phyloP scores from a whole-genome alignment of 768 basidiomycete species.

The Leucosporidium creatinivorum region DNA sequence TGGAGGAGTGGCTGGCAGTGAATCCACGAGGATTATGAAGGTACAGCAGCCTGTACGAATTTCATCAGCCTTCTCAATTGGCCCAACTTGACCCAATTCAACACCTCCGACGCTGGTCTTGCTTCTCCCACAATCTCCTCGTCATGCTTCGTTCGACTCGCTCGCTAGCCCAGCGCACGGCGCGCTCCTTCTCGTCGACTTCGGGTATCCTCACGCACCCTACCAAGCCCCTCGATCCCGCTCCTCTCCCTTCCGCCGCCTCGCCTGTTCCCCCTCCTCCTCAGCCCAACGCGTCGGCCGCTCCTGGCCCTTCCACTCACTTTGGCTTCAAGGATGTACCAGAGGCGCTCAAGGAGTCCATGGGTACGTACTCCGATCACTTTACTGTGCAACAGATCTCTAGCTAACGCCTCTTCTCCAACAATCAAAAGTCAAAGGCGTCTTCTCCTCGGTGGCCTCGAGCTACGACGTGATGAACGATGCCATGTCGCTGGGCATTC shows the following conservation, averaged over 20 bases:
- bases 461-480: slow-evolving; percentile 99
- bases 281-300: not conserved
- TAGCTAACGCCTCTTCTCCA: not conserved
- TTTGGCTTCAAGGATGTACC: slow-evolving; percentile 90
- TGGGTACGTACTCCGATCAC: slow-evolving; percentile 43
- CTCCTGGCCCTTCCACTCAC: slow-evolving; percentile 49
- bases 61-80: too few species aligned
- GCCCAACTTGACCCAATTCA: too few species aligned
- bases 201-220: not conserved
- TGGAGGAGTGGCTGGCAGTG: too few species aligned
- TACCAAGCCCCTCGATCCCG: slow-evolving; percentile 14
- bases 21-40: too few species aligned
- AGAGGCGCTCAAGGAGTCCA: slow-evolving; percentile 73
- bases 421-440: slow-evolving; percentile 60
- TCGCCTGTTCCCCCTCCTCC: not conserved
- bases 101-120: too few species aligned
- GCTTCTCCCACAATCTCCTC: not conserved
- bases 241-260: not conserved
- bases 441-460: slow-evolving; percentile 92
- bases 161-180: not conserved
- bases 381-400: not conserved
- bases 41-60: too few species aligned
- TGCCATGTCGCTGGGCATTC: slow-evolving; percentile 92
- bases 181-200: not conserved
- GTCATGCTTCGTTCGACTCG: not conserved